Conservation (phyloP, 2,329 filamentous ascomycete species). For the Ophiostoma sp. region DNA sequence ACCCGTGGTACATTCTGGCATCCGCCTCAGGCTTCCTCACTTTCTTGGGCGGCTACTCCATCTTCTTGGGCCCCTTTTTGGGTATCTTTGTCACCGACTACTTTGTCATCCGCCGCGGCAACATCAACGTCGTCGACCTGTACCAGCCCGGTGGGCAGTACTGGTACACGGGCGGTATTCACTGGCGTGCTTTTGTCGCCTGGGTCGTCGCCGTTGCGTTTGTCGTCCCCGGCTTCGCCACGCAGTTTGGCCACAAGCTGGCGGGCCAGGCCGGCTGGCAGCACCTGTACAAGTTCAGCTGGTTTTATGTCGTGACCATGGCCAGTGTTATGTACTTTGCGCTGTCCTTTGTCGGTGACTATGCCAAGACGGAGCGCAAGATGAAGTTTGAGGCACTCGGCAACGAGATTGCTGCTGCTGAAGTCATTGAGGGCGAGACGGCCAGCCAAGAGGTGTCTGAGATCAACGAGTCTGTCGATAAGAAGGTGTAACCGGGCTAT, state of each 20-base stretch:
- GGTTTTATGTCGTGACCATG: constrained; percentile 16
- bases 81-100: constrained; percentile 29
- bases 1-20: constrained; percentile 33
- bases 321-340: constrained; percentile 16
- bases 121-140: constrained; percentile 24
- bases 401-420: background rate
- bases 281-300: constrained; percentile 22
- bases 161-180: constrained; percentile 27
- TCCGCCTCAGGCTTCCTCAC: constrained; percentile 31
- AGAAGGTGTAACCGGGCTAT: background rate
- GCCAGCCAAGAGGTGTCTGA: constrained; percentile 13
- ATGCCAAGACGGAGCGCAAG: background rate
- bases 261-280: constrained; percentile 15
- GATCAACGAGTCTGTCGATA: background rate
- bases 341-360: constrained; percentile 5
- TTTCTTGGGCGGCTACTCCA: constrained; percentile 27
- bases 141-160: constrained; percentile 25
- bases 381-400: background rate
- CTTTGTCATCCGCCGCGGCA: constrained; percentile 26
- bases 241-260: constrained; percentile 22
- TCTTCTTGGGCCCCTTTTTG: constrained; percentile 29
- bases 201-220: constrained; percentile 17
- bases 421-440: background rate
- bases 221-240: constrained; percentile 16
- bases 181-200: constrained; percentile 26